Evolutionary conservation across 2,329 filamentous ascomycete genomes (phyloP).

Genomic region (Microsporum canis): DNA sequence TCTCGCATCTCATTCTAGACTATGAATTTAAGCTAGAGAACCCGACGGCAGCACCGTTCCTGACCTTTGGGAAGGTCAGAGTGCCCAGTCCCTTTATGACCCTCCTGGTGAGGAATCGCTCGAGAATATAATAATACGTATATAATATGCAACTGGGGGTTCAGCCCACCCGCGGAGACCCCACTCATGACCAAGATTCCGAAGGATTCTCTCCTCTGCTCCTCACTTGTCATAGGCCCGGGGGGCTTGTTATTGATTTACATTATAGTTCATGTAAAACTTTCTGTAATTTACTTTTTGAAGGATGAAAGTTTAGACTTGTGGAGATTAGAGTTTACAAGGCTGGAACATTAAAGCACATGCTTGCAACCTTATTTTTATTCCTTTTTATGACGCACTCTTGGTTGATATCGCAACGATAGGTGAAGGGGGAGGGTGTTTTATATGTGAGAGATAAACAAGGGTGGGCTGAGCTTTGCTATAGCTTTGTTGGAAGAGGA

Average conservation of each 20-base stretch:
- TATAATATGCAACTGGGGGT: neutral
- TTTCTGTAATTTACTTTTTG: neutral
- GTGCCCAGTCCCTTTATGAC: neutral
- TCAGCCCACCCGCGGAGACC: neutral
- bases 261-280: neutral
- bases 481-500: neutral
- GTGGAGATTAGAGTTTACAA: neutral
- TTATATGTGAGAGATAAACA: neutral
- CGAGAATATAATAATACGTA: neutral
- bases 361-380: neutral
- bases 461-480: neutral
- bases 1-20: slow-evolving; percentile 19
- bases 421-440: too few relatives aligned
- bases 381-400: neutral
- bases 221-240: neutral
- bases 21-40: slow-evolving; percentile 20
- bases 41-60: neutral
- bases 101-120: neutral
- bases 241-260: neutral
- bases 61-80: neutral
- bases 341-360: neutral
- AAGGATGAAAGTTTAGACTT: neutral
- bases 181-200: neutral
- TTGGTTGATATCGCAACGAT: neutral
- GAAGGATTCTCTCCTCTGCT: neutral